Conservation (phyloP, 2,329 filamentous ascomycete genomes). For the Colletotrichum tofieldiae region DNA sequence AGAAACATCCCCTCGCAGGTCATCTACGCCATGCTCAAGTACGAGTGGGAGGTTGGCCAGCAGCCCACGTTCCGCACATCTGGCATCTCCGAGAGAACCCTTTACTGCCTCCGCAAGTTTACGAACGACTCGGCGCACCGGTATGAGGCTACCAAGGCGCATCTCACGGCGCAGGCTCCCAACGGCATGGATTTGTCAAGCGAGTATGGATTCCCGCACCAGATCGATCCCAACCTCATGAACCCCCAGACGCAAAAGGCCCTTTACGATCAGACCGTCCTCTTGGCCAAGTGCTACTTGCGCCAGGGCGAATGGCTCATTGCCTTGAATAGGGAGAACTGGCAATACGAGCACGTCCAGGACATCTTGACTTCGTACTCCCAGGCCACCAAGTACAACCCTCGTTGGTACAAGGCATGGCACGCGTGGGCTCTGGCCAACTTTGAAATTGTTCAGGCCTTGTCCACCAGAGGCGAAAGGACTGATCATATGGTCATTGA, state of each 20-base stretch:
- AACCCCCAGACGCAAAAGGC: conserved; percentile 67
- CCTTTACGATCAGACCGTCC: conserved; percentile 73
- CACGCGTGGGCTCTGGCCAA: conserved; percentile 98
- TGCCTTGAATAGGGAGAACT: conserved; percentile 86
- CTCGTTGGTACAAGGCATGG: conserved; percentile 99
- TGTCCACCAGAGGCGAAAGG: conserved; percentile 70
- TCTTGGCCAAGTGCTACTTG: conserved; percentile 95
- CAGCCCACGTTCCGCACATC: conserved; percentile 61
- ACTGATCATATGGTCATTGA: conserved; percentile 81
- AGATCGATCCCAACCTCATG: conserved; percentile 61
- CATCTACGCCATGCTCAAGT: conserved; percentile 97
- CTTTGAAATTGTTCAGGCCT: conserved; percentile 94
- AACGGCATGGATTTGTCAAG: conserved; percentile 61
- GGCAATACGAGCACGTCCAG: conserved; percentile 87
- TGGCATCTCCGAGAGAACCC: conserved; percentile 67
- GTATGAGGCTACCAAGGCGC: conserved; percentile 68
- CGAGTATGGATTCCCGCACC: conserved; percentile 68
- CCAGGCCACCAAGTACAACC: conserved; percentile 93
- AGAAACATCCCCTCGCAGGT: conserved; percentile 80
- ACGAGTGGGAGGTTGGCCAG: conserved; percentile 91
- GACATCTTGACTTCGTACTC: conserved; percentile 94
- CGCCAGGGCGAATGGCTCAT: conserved; percentile 98
- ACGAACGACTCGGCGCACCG: conserved; percentile 72
- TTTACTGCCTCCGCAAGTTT: conserved; percentile 73
- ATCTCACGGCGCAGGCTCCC: conserved; percentile 63